Conservation (phyloP, 164 flowering plant species). For the Paratinospora sagittata region DNA sequence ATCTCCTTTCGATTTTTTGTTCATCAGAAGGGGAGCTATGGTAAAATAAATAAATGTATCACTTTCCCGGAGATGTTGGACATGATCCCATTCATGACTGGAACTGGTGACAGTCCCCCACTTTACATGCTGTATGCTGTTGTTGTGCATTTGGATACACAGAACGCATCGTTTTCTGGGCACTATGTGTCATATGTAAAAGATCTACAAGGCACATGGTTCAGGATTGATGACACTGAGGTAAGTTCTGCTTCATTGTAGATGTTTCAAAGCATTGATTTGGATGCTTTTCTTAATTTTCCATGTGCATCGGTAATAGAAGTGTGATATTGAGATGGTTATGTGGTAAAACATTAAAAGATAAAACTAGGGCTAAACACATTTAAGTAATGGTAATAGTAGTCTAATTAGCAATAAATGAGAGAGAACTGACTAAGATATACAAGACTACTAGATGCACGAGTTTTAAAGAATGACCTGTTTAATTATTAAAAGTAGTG, state of each 20-base stretch:
- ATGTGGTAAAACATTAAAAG: too few relatives aligned
- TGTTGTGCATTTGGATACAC: slow-evolving; percentile 78
- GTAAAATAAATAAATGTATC: slow-evolving; percentile 75
- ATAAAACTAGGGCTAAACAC: too few relatives aligned
- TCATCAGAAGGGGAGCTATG: slow-evolving; percentile 75
- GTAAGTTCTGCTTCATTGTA: slow-evolving; percentile 29
- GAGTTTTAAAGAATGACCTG: too few relatives aligned
- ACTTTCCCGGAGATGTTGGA: slow-evolving; percentile 86
- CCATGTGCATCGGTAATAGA: too few relatives aligned
- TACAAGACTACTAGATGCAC: too few relatives aligned
- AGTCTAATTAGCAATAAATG: too few relatives aligned
- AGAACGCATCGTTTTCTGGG: slow-evolving; percentile 85
- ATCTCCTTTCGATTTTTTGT: slow-evolving; percentile 16
- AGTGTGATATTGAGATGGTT: too few relatives aligned
- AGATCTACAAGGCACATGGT: slow-evolving; percentile 72
- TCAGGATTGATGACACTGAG: slow-evolving; percentile 77
- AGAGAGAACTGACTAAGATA: too few relatives aligned
- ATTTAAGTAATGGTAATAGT: too few relatives aligned
- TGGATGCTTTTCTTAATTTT: neutral
- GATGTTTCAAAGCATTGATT: neutral
- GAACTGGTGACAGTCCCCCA: slow-evolving; percentile 63
- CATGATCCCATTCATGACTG: slow-evolving; percentile 83
- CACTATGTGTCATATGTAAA: slow-evolving; percentile 87
- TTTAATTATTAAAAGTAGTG: too few relatives aligned
- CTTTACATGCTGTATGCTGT: slow-evolving; percentile 82